Evolutionary conservation across 1,284 basidiomycete species (phyloP).

Genomic region (Ceratorhiza oryzae-sativae): DNA sequence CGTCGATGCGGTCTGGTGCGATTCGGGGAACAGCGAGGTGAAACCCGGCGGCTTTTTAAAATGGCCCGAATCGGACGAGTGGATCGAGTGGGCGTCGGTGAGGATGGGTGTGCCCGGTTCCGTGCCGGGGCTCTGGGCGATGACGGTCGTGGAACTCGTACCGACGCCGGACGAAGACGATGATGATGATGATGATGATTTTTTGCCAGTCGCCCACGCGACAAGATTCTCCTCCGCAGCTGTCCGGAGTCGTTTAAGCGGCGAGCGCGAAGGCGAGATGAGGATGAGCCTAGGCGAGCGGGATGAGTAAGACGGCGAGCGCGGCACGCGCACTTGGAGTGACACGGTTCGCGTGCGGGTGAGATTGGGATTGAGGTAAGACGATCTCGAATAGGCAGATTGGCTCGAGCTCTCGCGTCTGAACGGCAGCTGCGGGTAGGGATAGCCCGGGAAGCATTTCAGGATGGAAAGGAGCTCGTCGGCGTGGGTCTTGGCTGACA

Average conservation of each 20-base stretch:
- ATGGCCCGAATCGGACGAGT: conserved; percentile 27
- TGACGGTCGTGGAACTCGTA: neutral
- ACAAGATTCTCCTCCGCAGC: conserved; percentile 10
- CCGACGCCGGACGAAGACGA: neutral
- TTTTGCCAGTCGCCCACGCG: conserved; percentile 38
- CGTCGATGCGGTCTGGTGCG: no score
- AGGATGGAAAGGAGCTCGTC: conserved; percentile 18
- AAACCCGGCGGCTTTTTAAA: neutral
- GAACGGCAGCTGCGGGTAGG: conserved; percentile 3
- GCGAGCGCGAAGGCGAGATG: conserved; percentile 27
- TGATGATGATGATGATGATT: no score
- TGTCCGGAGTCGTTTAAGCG: conserved; percentile 9
- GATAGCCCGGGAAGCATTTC: conserved; percentile 30
- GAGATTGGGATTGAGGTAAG: neutral
- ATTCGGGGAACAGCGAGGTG: conserved; percentile 18
- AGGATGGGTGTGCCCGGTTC: conserved; percentile 30
- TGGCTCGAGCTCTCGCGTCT: neutral
- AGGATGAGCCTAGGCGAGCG: conserved; percentile 18
- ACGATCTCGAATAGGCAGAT: neutral
- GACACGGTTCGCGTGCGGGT: neutral
- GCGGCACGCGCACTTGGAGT: conserved; percentile 2
- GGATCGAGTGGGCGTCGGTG: conserved; percentile 16
- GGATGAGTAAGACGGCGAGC: conserved; percentile 26
- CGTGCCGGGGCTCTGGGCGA: neutral
- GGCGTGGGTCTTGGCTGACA: neutral